Conservation (phyloP, 768 basidiomycete species). For the Boletus fagicola region DNA sequence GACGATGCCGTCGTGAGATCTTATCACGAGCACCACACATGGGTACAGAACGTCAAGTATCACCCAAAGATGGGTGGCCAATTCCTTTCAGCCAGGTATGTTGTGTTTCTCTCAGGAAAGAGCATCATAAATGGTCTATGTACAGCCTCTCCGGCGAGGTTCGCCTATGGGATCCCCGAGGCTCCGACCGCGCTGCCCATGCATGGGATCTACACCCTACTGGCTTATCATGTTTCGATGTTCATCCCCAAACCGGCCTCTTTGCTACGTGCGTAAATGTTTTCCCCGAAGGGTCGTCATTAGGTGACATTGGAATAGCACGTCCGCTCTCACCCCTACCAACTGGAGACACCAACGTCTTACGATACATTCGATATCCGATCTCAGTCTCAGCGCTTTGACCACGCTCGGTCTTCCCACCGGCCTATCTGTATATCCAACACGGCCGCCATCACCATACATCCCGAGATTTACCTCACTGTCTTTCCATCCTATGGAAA, state of each 20-base stretch:
- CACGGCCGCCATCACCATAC: conserved; percentile 56
- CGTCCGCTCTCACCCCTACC: conserved; percentile 57
- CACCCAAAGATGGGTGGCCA: conserved; percentile 68
- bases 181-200: conserved; percentile 53
- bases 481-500: conserved; percentile 82
- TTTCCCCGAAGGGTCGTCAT: background rate
- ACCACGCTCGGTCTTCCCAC: conserved; percentile 52
- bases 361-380: conserved; percentile 55
- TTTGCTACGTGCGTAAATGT: conserved; percentile 71
- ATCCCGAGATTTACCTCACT: conserved; percentile 64
- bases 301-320: conserved; percentile 34
- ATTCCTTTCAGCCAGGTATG: conserved; percentile 84
- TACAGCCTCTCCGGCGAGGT: conserved; percentile 84
- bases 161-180: conserved; percentile 87
- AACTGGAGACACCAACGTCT: conserved; percentile 69
- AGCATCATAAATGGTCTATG: background rate
- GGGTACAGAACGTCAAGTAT: conserved; percentile 90
- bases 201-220: conserved; percentile 64
- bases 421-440: conserved; percentile 53
- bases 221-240: conserved; percentile 83
- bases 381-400: conserved; percentile 26
- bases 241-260: conserved; percentile 78
- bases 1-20: conserved; percentile 80
- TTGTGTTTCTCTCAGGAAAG: background rate
- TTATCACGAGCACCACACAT: conserved; percentile 76